Conservation (phyloP, 176 grass and related monocot genomes). For the Thalia dealbata region DNA sequence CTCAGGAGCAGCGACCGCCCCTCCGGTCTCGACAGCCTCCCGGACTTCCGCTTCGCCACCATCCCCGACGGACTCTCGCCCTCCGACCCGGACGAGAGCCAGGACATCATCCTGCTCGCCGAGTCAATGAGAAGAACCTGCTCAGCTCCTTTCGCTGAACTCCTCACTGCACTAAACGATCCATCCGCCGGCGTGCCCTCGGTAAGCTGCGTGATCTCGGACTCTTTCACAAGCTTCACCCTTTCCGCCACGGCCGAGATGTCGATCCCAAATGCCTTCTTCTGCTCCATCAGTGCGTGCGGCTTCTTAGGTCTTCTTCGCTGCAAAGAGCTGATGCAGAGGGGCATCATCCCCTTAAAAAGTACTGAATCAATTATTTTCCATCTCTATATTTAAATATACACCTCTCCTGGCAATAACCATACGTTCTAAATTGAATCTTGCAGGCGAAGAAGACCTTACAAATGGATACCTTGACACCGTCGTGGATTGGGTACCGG, state of each 20-base stretch:
- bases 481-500: slow-evolving; percentile 50
- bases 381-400: too few species aligned
- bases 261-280: slow-evolving; percentile 42
- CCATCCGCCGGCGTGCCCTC: neutral
- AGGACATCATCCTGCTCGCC: slow-evolving; percentile 54
- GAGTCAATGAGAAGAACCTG: slow-evolving; percentile 33
- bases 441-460: slow-evolving; percentile 33
- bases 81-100: slow-evolving; percentile 40
- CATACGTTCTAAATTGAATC: neutral
- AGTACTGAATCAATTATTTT: slow-evolving; percentile 23
- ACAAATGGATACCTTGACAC: slow-evolving; percentile 76
- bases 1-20: slow-evolving; percentile 32
- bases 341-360: slow-evolving; percentile 46
- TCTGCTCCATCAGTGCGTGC: slow-evolving; percentile 57
- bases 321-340: slow-evolving; percentile 43
- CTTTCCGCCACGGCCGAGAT: slow-evolving; percentile 40
- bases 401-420: too few species aligned
- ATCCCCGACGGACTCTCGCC: slow-evolving; percentile 56
- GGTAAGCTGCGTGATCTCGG: slow-evolving; percentile 61
- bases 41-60: slow-evolving; percentile 27
- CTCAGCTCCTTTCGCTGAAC: slow-evolving; percentile 32
- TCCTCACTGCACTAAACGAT: slow-evolving; percentile 37
- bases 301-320: slow-evolving; percentile 48
- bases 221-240: slow-evolving; percentile 66
- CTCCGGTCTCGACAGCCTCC: slow-evolving; percentile 27